Percentiles rank a stretch among this genome's conserved stretches.
Evolutionary conservation across 768 basidiomycete genomes (phyloP).

Genomic region (Serendipita sp.): DNA sequence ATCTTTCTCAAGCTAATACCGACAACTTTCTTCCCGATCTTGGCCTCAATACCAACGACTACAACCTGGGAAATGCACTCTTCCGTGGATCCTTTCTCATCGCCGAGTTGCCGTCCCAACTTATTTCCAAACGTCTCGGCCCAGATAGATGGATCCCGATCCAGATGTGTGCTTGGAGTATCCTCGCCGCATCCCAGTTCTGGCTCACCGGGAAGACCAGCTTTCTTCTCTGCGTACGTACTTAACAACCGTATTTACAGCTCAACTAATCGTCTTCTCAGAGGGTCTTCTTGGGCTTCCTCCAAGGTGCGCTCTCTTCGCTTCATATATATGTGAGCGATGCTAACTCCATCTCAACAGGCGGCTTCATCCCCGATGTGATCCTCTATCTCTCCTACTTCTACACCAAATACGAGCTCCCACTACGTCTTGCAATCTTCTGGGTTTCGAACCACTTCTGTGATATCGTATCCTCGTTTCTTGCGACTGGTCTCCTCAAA

Average conservation of each 20-base stretch:
- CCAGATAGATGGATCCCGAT: conserved; percentile 51
- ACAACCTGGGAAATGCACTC: conserved; percentile 45
- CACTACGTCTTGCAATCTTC: conserved; percentile 52
- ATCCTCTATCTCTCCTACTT: conserved; percentile 52
- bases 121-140: conserved; percentile 49
- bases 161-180: conserved; percentile 37
- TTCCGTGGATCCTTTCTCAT: conserved; percentile 33
- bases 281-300: conserved; percentile 38
- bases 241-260: conserved; percentile 11
- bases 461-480: conserved; percentile 40
- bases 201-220: conserved; percentile 36
- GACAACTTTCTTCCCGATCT: conserved; percentile 54
- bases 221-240: conserved; percentile 36
- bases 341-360: not conserved
- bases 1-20: conserved; percentile 49
- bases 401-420: conserved; percentile 42
- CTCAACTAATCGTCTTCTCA: not conserved
- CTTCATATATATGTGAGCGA: conserved; percentile 15
- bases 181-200: conserved; percentile 39
- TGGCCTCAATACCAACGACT: conserved; percentile 43
- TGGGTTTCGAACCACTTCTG: conserved; percentile 46
- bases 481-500: conserved; percentile 45
- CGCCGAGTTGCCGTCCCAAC: conserved; percentile 52
- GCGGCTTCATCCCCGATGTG: conserved; percentile 43
- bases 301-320: conserved; percentile 38